Base-by-base conservation (phyloP, 257 asterid genomes). In the Solanum etuberosum region DNA sequence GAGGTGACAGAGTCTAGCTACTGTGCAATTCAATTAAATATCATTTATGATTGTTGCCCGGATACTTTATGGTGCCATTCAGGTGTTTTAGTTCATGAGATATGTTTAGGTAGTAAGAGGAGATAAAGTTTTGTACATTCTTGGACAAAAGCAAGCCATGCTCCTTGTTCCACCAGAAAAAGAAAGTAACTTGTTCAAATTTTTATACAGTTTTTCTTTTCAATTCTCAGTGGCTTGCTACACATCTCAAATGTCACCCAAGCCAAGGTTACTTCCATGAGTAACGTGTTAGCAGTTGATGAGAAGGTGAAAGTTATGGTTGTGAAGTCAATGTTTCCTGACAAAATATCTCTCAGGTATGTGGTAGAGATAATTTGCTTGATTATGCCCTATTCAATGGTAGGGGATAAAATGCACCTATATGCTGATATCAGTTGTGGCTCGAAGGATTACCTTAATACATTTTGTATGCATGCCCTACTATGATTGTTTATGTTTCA, bases 241-340 rank as follows among this genome's bases (percentile, higher is more conserved):
- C 99, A 97, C 90, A 93, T 97, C 89, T 94, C 98, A 27, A 97
- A 94, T 86, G 92, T 96, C 87, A 88, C 93, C 63, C 92, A 77
- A 23, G 96, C 91, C 81, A 89, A 91, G 85, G 73, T 95, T 84
- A 61, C 90, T 37, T 93, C 99, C 40, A 96, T 96, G 31, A 84
- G 93, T 84, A 94, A 95, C 88, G 16, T 94, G 88, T 92, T 97
- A 43, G 90, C 94, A 14, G 93, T 95, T 86, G 97, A 90, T 89
- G 98, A 97, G 82, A 91, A 88, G 91, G 98, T 97, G 85, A 95
- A 96, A 90, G 99, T 91, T 89, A 92, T 97, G 54, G 98, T 97
- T 29, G 90, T 93, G 87, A 95, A 94, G 92, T 93, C 98, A 2
- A 89, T 88, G 92, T 92, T 96, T 88, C 97, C 96, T 23, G 97